A percentile compares a stretch with the other conserved stretches of the same genome.
These are phyloP conservation scores for Xylaria hypoxylon DNA, from an alignment of 2,329 filamentous ascomycete species.

Conservation along the genomic window DNA sequence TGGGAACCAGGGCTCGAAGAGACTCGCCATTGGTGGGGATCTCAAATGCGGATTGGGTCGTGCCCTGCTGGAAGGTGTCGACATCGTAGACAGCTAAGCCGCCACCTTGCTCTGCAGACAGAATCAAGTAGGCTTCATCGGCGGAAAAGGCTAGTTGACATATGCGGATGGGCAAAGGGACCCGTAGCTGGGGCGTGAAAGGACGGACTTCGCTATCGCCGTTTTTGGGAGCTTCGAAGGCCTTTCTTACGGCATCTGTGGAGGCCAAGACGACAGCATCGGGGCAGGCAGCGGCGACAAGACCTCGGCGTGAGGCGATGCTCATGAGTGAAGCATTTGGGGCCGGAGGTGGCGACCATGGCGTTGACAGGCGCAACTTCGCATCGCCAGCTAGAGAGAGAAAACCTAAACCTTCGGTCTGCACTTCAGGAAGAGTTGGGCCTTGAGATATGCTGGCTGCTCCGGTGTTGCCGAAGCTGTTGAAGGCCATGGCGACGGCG, in stretches of 20 bases:
- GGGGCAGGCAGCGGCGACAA: conserved; percentile 89
- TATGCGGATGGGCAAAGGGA: conserved; percentile 79
- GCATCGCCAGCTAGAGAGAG: conserved; percentile 81
- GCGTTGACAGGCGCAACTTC: conserved; percentile 82
- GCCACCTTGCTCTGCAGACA: conserved; percentile 84
- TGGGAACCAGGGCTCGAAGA: conserved; percentile 80
- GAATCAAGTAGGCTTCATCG: conserved; percentile 85
- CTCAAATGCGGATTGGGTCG: conserved; percentile 76
- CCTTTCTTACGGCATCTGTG: conserved; percentile 81
- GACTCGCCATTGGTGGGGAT: conserved; percentile 80
- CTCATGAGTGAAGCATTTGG: conserved; percentile 85
- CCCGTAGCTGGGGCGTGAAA: conserved; percentile 78
- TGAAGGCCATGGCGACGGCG: conserved; percentile 46
- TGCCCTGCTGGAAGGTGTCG: conserved; percentile 72
- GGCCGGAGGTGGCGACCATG: conserved; percentile 82
- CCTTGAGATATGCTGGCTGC: conserved; percentile 61
- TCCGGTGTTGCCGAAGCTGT: conserved; percentile 45
- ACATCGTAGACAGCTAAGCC: conserved; percentile 88
- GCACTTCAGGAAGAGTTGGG: conserved; percentile 78
- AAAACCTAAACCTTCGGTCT: conserved; percentile 89
- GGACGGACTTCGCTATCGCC: conserved; percentile 73
- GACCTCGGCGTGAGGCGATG: conserved; percentile 81
- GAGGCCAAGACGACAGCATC: conserved; percentile 80
- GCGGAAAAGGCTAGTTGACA: conserved; percentile 92
- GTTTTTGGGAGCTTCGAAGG: conserved; percentile 71